phyloP scores from a whole-genome alignment of 2,329 filamentous ascomycete genomes.

The Epichloe hybrida region DNA sequence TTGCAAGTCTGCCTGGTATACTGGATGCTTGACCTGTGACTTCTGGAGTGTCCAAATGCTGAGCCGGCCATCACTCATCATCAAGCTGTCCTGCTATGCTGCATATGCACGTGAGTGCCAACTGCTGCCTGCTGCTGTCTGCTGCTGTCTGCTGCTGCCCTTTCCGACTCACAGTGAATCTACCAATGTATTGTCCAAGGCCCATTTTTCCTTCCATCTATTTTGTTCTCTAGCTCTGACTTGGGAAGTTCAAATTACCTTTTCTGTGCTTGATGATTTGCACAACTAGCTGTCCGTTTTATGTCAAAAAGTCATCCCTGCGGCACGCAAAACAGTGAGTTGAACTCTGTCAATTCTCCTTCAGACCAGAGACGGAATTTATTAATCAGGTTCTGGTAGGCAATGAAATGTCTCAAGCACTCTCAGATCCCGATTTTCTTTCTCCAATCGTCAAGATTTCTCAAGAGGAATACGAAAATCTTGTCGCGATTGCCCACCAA shows the following conservation, averaged over 20 bases:
- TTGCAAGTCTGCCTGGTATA: too few species aligned
- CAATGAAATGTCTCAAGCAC: background rate
- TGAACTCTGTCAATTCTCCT: background rate
- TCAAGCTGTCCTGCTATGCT: background rate
- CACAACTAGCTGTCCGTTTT: background rate
- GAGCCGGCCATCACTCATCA: background rate
- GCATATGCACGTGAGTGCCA: constrained; percentile 2
- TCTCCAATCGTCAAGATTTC: background rate
- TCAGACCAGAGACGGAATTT: background rate
- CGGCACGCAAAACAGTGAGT: background rate
- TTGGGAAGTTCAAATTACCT: too few species aligned
- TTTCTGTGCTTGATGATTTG: background rate
- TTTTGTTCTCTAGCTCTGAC: background rate
- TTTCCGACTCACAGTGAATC: background rate
- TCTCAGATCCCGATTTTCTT: background rate
- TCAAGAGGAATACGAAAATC: background rate
- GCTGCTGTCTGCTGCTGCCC: background rate
- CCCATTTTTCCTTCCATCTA: background rate
- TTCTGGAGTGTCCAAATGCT: background rate
- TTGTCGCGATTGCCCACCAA: background rate
- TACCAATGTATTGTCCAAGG: background rate
- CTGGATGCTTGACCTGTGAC: too few species aligned
- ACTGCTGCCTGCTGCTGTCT: background rate
- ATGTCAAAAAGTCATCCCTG: background rate
- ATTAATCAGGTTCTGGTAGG: background rate